Evolutionary conservation across 176 grass and related monocot genomes (phyloP).

Genomic region (Pontederia crassipes): DNA sequence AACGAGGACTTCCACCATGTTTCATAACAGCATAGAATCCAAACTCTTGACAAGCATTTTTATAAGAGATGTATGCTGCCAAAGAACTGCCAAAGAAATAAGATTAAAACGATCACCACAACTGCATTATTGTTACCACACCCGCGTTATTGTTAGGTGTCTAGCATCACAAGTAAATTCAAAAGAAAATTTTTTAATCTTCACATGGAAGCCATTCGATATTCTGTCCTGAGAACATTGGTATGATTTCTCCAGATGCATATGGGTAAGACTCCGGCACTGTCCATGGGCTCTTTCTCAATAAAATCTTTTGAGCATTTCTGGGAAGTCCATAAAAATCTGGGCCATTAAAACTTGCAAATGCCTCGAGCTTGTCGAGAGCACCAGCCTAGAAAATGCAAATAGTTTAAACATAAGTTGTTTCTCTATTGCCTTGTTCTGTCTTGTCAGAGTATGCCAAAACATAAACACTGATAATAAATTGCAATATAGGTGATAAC

Average conservation of each 20-base stretch:
- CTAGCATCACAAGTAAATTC: not conserved
- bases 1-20: too few relatives aligned
- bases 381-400: slow-evolving; percentile 55
- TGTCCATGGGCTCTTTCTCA: slow-evolving; percentile 68
- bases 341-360: slow-evolving; percentile 91
- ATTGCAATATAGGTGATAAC: too few relatives aligned
- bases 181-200: slow-evolving; percentile 1
- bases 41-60: too few relatives aligned
- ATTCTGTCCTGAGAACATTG: slow-evolving; percentile 58
- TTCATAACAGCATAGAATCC: too few relatives aligned
- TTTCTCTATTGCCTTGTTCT: too few relatives aligned
- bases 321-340: slow-evolving; percentile 94
- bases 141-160: too few relatives aligned
- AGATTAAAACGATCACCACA: too few relatives aligned
- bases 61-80: too few relatives aligned
- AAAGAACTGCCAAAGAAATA: too few relatives aligned
- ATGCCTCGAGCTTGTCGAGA: slow-evolving; percentile 76
- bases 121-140: too few relatives aligned
- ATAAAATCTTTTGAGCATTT: slow-evolving; percentile 51
- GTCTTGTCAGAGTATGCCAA: too few relatives aligned
- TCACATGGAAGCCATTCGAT: slow-evolving; percentile 60
- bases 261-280: slow-evolving; percentile 53
- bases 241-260: slow-evolving; percentile 56
- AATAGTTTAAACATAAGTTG: not conserved
- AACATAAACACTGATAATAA: too few relatives aligned